These are phyloP conservation scores for Diutina mesorugosa DNA, from an alignment of 1,139 yeast genomes.

Conservation along the genomic window DNA sequence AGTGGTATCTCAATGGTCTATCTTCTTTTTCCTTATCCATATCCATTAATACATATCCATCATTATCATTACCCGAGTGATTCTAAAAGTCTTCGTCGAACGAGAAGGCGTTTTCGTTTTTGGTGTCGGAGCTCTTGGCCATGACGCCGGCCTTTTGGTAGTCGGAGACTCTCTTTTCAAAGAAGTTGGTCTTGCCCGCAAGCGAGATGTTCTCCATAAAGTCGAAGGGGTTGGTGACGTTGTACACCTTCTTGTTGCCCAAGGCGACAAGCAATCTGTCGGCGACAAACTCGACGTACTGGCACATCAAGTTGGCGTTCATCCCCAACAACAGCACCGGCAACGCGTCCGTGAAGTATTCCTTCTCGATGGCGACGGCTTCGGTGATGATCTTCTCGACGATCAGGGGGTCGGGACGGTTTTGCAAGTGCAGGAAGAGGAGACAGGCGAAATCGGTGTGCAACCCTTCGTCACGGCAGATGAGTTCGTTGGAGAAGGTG, in stretches of 20 bases:
- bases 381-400: constrained; percentile 83
- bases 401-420: constrained; percentile 71
- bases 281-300: constrained; percentile 95
- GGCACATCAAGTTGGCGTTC: constrained; percentile 88
- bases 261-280: constrained; percentile 83
- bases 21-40: neutral
- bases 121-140: constrained; percentile 29
- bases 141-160: constrained; percentile 99
- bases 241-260: constrained; percentile 83
- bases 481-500: constrained; percentile 91
- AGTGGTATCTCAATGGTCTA: too few species aligned
- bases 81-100: constrained; percentile 37
- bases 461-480: constrained; percentile 96
- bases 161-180: constrained; percentile 97
- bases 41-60: neutral
- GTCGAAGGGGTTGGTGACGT: constrained; percentile 89
- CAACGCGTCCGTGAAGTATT: constrained; percentile 85
- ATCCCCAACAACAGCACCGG: constrained; percentile 88
- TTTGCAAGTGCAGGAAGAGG: constrained; percentile 80
- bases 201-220: constrained; percentile 97
- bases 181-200: constrained; percentile 97
- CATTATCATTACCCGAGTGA: neutral
- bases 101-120: constrained; percentile 22
- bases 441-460: constrained; percentile 98
- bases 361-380: constrained; percentile 91